Evolutionary conservation across 345 rosid genomes (phyloP), one percentile per base, ranked within the genome.

Genomic region (Cochlearia excelsa): DNA sequence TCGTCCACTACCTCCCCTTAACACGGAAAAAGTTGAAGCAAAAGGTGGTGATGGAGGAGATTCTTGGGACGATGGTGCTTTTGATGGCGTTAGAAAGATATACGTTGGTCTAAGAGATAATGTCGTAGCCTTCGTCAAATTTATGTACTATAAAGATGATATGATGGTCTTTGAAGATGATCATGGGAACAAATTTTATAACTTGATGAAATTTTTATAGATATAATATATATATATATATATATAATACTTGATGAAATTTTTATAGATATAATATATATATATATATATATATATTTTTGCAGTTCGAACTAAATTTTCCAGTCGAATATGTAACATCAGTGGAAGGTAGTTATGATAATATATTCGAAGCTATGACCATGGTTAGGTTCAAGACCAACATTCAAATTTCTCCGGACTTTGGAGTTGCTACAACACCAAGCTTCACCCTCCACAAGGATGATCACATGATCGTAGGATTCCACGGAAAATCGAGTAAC

Each of bases 361-460:
- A 65, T 9, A n/a, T 65, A 9, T 38, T 1, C 48, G 40, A 16
- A 41, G 34, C 31, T 23, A 41, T 63, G 40, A 51, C 56, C 4
- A 49, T 51, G 48, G 58, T 63, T 63, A 63, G 7, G 48, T 63
- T 63, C 49, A 49, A 63, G 57, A 63, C 41, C 5, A 63, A 63
- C 51, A 51, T 40, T 16, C 56, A 51, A 26, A 51, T 43, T 7
- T 51, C 41, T 11, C 48, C 48, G 30, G 42, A 57, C 3, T 63
- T 50, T 26, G 67, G 59, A 33, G 50, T 49, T 2, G 49, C 40
- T 51, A 3, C 31, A 3, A 10, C 31, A 2, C 40, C 33, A 1
- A 23, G 9, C 29, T 63, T 63, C 6, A 8, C 26, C 11, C 33
- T 63, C 40, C 41, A 40, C 6, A 41, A 40, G 7, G 56, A 51